Conservation (phyloP, 2,329 filamentous ascomycete genomes). For the Fusarium illudens region DNA sequence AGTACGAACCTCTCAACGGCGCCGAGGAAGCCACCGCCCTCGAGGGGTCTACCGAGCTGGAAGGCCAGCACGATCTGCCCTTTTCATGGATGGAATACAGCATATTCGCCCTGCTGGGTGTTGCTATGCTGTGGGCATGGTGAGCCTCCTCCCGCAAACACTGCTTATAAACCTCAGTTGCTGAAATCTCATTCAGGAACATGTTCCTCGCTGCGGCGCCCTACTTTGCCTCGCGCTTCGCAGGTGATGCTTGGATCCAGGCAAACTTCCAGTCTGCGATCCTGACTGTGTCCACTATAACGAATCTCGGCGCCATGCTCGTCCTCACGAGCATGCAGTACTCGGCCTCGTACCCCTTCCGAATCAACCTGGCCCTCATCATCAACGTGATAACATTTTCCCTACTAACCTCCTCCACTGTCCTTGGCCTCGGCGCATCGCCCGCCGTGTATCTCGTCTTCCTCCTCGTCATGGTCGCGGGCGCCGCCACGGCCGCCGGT, state of each 20-base stretch:
- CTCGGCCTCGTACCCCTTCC: slow-evolving; percentile 84
- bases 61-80: slow-evolving; percentile 52
- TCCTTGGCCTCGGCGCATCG: slow-evolving; percentile 68
- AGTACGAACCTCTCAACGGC: slow-evolving; percentile 47
- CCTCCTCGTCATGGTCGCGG: slow-evolving; percentile 81
- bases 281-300: slow-evolving; percentile 83
- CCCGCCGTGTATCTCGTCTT: slow-evolving; percentile 79
- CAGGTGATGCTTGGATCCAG: slow-evolving; percentile 72
- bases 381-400: slow-evolving; percentile 82
- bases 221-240: slow-evolving; percentile 88
- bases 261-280: slow-evolving; percentile 91
- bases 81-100: slow-evolving; percentile 90
- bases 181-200: slow-evolving; percentile 69
- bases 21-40: slow-evolving; percentile 41
- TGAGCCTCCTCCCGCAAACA: slow-evolving; percentile 52
- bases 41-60: slow-evolving; percentile 41
- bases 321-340: slow-evolving; percentile 82
- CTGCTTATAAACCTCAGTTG: background rate
- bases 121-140: slow-evolving; percentile 99
- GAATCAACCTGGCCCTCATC: slow-evolving; percentile 79
- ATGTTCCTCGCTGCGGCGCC: slow-evolving; percentile 97
- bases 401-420: slow-evolving; percentile 82
- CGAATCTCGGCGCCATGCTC: slow-evolving; percentile 80
- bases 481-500: slow-evolving; percentile 81
- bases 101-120: slow-evolving; percentile 84